Conservation (phyloP, 2,329 filamentous ascomycete genomes). For the Aphanoascus verrucosus region DNA sequence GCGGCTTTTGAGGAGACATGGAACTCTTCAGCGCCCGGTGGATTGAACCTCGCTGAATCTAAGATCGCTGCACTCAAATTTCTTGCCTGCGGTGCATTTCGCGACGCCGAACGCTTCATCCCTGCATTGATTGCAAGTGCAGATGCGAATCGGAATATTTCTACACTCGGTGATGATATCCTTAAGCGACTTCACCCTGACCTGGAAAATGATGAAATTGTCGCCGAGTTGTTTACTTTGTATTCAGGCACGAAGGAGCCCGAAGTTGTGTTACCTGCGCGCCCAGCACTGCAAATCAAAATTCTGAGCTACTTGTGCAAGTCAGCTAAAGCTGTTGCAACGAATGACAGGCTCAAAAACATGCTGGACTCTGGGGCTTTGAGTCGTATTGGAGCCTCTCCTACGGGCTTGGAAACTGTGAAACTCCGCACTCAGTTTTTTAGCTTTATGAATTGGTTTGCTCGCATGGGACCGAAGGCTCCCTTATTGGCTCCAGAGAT, state of each 20-base stretch:
- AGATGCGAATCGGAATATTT: conserved; percentile 63
- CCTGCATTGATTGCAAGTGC: conserved; percentile 74
- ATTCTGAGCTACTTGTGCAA: conserved; percentile 67
- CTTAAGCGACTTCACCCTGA: conserved; percentile 63
- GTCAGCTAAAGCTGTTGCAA: conserved; percentile 39
- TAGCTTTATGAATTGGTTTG: conserved; percentile 76
- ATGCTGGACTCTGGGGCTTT: background rate
- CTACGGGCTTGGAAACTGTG: conserved; percentile 58
- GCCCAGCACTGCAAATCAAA: conserved; percentile 63
- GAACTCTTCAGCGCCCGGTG: conserved; percentile 49
- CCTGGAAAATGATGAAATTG: conserved; percentile 56
- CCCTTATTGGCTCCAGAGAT: conserved; percentile 47
- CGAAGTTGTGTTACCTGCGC: conserved; percentile 37
- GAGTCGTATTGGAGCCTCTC: conserved; percentile 24
- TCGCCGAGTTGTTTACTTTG: conserved; percentile 58
- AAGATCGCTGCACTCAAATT: conserved; percentile 61
- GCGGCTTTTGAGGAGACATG: conserved; percentile 42
- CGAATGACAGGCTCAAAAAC: conserved; percentile 3
- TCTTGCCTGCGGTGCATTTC: conserved; percentile 75
- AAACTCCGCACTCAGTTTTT: conserved; percentile 78
- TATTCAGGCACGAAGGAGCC: conserved; percentile 53
- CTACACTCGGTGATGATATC: conserved; percentile 77
- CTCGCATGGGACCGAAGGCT: conserved; percentile 55
- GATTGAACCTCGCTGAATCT: conserved; percentile 57
- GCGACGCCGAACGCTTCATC: conserved; percentile 69